Evolutionary conservation across 257 asterid genomes (phyloP).

Genomic region (Plectranthus barbatus): DNA sequence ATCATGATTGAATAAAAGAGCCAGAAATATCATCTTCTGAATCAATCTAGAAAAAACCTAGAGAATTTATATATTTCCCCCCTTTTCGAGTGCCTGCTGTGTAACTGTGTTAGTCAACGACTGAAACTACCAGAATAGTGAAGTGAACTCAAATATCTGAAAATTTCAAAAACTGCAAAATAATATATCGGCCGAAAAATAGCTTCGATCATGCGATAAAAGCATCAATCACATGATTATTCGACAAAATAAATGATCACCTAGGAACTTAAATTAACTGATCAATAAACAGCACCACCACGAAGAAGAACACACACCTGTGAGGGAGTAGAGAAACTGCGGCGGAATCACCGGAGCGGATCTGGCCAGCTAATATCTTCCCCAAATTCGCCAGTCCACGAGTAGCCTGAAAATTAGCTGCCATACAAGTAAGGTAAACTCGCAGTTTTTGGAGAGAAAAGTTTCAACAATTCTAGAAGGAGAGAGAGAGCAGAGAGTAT

Average conservation of each 20-base stretch:
- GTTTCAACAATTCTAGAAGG: not conserved
- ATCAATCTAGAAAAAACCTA: not conserved
- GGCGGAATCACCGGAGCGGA: slow-evolving; percentile 23
- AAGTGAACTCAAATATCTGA: not conserved
- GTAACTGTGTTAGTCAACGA: not conserved
- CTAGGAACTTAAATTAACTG: not conserved
- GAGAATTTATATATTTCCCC: not conserved
- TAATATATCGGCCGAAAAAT: not conserved
- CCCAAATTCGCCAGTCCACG: slow-evolving; percentile 45
- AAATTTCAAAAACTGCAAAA: not conserved
- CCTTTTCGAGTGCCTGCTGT: too few species aligned
- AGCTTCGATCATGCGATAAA: not conserved
- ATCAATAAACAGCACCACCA: not conserved
- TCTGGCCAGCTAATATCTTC: slow-evolving; percentile 37
- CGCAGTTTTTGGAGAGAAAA: not conserved
- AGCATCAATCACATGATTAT: not conserved
- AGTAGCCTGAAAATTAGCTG: slow-evolving; percentile 39
- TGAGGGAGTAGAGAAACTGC: slow-evolving; percentile 9
- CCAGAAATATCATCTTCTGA: not conserved
- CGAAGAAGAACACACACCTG: slow-evolving; percentile 4
- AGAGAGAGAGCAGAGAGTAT: not conserved
- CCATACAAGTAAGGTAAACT: slow-evolving; percentile 36
- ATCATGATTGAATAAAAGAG: not conserved
- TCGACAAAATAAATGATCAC: not conserved
- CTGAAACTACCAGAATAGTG: not conserved